Percentiles rank a stretch among this genome's conserved stretches.
These are phyloP conservation scores for Aspergillus fumigatiaffinis DNA, from an alignment of 2,329 filamentous ascomycete species.

Conservation along the genomic window DNA sequence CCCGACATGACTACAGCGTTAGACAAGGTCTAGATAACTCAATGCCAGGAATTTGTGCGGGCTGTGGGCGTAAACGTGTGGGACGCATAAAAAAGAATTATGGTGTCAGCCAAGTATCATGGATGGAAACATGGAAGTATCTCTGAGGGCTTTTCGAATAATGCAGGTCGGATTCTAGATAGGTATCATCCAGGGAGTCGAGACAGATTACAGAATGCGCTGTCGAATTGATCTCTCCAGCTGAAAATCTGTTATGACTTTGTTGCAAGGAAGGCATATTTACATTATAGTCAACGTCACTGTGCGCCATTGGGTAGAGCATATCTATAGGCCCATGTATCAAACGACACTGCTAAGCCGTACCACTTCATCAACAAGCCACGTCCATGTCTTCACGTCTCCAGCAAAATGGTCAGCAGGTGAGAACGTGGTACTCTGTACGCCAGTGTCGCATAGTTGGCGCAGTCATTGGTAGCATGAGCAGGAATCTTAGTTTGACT, in stretches of 20 bases:
- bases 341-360: not conserved
- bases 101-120: not conserved
- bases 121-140: not conserved
- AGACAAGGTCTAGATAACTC: not conserved
- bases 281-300: not conserved
- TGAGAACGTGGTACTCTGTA: not conserved
- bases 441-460: not conserved
- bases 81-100: not conserved
- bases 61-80: no score
- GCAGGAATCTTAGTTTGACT: no score
- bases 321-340: not conserved
- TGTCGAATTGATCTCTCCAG: not conserved
- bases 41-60: not conserved
- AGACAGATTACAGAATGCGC: not conserved
- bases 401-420: no score
- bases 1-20: not conserved
- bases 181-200: not conserved
- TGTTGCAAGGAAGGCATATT: not conserved
- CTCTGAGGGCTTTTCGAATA: not conserved
- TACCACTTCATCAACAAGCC: not conserved
- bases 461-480: not conserved
- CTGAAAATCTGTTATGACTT: not conserved
- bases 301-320: not conserved
- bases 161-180: not conserved
- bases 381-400: not conserved